Percentiles rank a stretch among this genome's conserved stretches.
Evolutionary conservation across 2,329 filamentous ascomycete species (phyloP).

Genomic region (Alternaria sp.): DNA sequence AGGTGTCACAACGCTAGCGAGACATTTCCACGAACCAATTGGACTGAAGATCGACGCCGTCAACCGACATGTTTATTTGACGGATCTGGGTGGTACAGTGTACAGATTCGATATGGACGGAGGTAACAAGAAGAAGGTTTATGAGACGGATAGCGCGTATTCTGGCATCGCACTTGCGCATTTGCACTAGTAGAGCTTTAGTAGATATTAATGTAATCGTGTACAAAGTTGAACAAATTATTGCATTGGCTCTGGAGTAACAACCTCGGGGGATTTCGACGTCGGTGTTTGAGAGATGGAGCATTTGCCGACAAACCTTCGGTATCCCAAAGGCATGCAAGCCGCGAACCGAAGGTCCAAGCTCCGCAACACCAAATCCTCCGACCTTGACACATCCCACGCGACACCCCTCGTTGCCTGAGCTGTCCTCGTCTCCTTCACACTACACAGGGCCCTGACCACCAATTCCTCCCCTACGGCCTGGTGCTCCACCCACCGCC

Average conservation of each 20-base stretch:
- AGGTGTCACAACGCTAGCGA: slow-evolving; percentile 21
- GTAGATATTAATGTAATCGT: background rate
- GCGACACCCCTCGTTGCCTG: background rate
- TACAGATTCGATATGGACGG: slow-evolving; percentile 25
- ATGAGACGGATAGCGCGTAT: slow-evolving; percentile 22
- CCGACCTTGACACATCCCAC: slow-evolving; percentile 6
- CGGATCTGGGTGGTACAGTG: slow-evolving; percentile 32
- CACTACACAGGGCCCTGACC: background rate
- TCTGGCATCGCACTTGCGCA: slow-evolving; percentile 28
- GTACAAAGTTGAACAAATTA: background rate
- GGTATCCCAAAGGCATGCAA: slow-evolving; percentile 23
- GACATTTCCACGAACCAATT: slow-evolving; percentile 35
- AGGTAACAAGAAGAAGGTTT: slow-evolving; percentile 23
- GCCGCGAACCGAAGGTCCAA: slow-evolving; percentile 23
- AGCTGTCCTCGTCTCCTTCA: background rate
- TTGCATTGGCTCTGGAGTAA: background rate
- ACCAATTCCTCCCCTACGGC: background rate
- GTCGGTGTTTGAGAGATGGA: slow-evolving; percentile 6
- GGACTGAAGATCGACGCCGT: slow-evolving; percentile 26
- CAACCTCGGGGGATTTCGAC: background rate
- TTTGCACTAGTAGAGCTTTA: background rate
- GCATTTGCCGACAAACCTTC: slow-evolving; percentile 9
- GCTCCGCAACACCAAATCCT: slow-evolving; percentile 21
- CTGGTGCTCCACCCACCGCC: background rate
- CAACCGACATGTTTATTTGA: slow-evolving; percentile 19